phyloP scores from a whole-genome alignment of 2,329 filamentous ascomycete species.

The Fusarium torulosum region DNA sequence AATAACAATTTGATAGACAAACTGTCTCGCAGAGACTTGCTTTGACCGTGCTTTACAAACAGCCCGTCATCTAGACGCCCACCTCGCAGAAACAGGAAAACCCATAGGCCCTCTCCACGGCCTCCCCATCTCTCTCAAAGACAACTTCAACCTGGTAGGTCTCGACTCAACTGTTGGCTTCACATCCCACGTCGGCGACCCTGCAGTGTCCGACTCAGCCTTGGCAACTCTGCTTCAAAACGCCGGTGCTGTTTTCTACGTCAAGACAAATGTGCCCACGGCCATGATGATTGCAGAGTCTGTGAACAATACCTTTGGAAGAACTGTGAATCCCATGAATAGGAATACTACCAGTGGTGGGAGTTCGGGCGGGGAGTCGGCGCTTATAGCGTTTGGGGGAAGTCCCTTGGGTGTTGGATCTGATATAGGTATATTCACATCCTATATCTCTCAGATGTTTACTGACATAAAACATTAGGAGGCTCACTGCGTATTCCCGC shows the following conservation, averaged over 20 bases:
- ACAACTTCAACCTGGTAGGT: slow-evolving; percentile 74
- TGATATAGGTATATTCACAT: slow-evolving; percentile 62
- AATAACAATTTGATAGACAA: slow-evolving; percentile 51
- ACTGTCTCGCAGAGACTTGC: slow-evolving; percentile 66
- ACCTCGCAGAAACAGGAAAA: slow-evolving; percentile 61
- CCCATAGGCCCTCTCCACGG: slow-evolving; percentile 73
- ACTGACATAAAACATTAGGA: slow-evolving; percentile 44
- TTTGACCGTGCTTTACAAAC: slow-evolving; percentile 65
- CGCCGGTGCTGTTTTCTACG: slow-evolving; percentile 67
- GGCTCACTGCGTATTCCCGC: slow-evolving; percentile 67
- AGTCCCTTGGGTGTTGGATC: slow-evolving; percentile 72
- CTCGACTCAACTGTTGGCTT: slow-evolving; percentile 74
- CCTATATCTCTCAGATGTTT: fast-evolving
- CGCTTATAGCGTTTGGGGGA: slow-evolving; percentile 70
- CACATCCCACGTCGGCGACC: slow-evolving; percentile 69
- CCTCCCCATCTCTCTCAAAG: slow-evolving; percentile 75
- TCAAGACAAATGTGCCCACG: slow-evolving; percentile 70
- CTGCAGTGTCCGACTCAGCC: slow-evolving; percentile 59
- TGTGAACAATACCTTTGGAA: slow-evolving; percentile 74
- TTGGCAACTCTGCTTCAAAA: slow-evolving; percentile 58
- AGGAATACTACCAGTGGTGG: slow-evolving; percentile 71
- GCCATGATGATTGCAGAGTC: slow-evolving; percentile 78
- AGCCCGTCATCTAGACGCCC: slow-evolving; percentile 63
- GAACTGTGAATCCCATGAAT: slow-evolving; percentile 72
- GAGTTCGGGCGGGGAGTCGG: slow-evolving; percentile 75